phyloP scores from a whole-genome alignment of 2,329 filamentous ascomycete genomes.

The Aspergillus sp. region DNA sequence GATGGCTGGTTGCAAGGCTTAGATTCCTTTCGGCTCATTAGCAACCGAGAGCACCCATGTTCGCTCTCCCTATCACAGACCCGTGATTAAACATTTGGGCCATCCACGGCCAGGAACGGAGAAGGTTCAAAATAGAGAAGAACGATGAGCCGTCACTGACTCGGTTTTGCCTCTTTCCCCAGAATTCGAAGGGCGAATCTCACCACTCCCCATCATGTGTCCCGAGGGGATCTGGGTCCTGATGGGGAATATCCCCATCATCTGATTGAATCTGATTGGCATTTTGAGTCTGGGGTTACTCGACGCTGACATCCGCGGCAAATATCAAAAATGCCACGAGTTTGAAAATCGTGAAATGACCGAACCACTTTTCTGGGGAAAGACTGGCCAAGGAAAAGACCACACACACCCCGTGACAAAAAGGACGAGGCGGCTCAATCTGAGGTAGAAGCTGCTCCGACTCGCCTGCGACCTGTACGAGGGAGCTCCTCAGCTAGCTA shows the following conservation, averaged over 20 bases:
- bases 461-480: background rate
- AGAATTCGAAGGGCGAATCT: constrained; percentile 10
- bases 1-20: constrained; percentile 18
- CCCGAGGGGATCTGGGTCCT: constrained; percentile 4
- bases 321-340: constrained; percentile 23
- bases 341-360: constrained; percentile 20
- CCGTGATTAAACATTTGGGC: background rate
- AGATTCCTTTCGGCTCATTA: constrained; percentile 18
- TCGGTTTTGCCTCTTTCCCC: constrained; percentile 3
- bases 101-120: background rate
- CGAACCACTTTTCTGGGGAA: constrained; percentile 25
- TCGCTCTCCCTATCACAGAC: background rate
- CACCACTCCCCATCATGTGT: constrained; percentile 11
- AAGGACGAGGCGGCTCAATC: constrained; percentile 7
- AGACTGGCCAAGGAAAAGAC: background rate
- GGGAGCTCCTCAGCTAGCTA: background rate
- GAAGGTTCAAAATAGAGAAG: background rate
- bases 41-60: constrained; percentile 8
- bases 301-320: constrained; percentile 12
- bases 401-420: constrained; percentile 6
- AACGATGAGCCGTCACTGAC: background rate
- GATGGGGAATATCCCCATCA: constrained; percentile 10
- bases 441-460: background rate
- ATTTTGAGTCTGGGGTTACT: constrained; percentile 16
- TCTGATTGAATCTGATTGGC: constrained; percentile 15